Evolutionary conservation across 805 yeast species (phyloP).

Genomic region (Candida wancherniae): DNA sequence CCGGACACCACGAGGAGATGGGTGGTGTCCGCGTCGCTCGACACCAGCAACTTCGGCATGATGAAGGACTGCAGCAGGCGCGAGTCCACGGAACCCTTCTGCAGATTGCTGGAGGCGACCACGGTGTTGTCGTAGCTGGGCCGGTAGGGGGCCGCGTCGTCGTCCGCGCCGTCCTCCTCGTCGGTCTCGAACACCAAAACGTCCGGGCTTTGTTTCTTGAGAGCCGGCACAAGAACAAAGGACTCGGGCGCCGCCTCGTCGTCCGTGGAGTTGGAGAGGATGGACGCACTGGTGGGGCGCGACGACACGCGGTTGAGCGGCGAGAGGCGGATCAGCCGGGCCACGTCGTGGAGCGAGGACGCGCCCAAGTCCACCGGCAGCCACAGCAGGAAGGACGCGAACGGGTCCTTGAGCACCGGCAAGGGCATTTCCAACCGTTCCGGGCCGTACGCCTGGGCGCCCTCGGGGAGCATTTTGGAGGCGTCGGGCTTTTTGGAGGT

Average conservation of each 20-base stretch:
- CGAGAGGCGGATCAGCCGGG: slow-evolving; percentile 9
- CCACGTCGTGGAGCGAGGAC: slow-evolving; percentile 16
- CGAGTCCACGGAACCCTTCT: slow-evolving; percentile 4
- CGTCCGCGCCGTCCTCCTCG: slow-evolving; percentile 30
- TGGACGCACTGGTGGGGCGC: slow-evolving; percentile 18
- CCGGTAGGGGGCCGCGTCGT: slow-evolving; percentile 2
- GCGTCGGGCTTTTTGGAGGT: too few species aligned
- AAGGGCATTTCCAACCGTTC: slow-evolving; percentile 2
- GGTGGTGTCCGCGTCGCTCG: slow-evolving; percentile 15
- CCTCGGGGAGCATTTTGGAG: not conserved
- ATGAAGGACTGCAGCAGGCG: slow-evolving; percentile 25
- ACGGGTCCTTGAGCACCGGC: slow-evolving; percentile 7
- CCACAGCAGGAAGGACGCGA: slow-evolving; percentile 23
- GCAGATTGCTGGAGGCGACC: slow-evolving; percentile 5
- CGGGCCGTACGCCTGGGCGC: not conserved
- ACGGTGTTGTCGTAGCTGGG: slow-evolving; percentile 8
- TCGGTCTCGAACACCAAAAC: slow-evolving; percentile 41
- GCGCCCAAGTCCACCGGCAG: slow-evolving; percentile 22
- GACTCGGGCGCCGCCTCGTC: slow-evolving; percentile 19
- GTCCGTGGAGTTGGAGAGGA: slow-evolving; percentile 26
- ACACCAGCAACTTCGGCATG: slow-evolving; percentile 34
- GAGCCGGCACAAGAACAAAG: slow-evolving; percentile 20
- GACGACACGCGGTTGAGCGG: slow-evolving; percentile 5
- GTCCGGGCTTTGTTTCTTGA: slow-evolving; percentile 14
- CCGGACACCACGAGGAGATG: slow-evolving; percentile 24